Evolutionary conservation across 2,329 filamentous ascomycete genomes (phyloP), one percentile per base, ranked within the genome.

Genomic region (Beauveria bassiana): DNA sequence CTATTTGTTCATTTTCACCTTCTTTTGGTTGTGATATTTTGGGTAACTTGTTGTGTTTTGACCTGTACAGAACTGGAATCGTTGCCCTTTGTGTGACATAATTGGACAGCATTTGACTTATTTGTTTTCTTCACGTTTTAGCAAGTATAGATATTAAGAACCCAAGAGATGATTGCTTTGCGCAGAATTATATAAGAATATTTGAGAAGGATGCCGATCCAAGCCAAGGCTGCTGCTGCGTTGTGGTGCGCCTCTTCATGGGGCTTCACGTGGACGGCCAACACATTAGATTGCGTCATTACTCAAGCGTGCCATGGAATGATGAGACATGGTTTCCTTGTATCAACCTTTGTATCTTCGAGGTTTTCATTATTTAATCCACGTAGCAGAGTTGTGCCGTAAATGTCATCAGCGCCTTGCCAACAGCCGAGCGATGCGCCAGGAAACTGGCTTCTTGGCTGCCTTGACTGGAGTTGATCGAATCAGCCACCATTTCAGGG

Each of bases 201-300:
- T 14, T 55, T 38, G 46, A 51, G 31, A 10, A 5, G 8, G 34
- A 10, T 24, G 56, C 14, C 22, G 46, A 59, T 45, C 46, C 24
- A 31, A 1, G n/a, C 34, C 10, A 6, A 22, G 24, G 34, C 42
- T 24, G 24, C 20, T 22, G 20, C 24, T 24, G 14, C 2, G 52
- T 20, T 26, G 20, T 22, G 47, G 24, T 26, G 24, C 24, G n/a
- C 38, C 12, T 46, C n/a, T 20, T 31, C 22, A 1, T 38, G 57
- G 57, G 49, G 52, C 52, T 50, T 46, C 59, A 61, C 52, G 59
- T 43, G 59, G 46, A 56, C 52, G 43, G 34, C 34, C n/a, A 43
- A n/a, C 18, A 40, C 45, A 49, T 24, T 24, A 43, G 22, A 61
- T 61, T 61, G 52, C 52, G 51, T 56, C 59, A 61, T 61, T 40